Base-by-base conservation (phyloP, 1,139 yeast genomes). In the Starmera stellimalicola region DNA sequence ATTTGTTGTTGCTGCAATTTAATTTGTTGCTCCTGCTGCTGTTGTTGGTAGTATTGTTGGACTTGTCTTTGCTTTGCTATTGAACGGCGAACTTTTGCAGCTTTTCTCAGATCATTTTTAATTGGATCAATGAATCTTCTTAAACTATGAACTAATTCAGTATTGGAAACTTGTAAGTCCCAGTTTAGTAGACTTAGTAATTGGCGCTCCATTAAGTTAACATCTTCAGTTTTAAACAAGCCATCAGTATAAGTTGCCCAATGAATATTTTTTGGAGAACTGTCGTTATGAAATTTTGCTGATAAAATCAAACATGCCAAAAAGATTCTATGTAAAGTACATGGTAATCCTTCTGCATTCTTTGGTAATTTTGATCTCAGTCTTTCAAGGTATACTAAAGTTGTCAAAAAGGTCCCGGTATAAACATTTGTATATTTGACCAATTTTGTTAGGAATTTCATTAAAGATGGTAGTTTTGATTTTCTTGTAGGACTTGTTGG, bases 241-340 rank as follows among this genome's bases (percentile, higher is more conserved):
- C 83, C 85, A 47, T 80, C 87, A 15, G 88, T 77, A 56, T 78
- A 77, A 43, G 67, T 69, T 26, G 84, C 77, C 93, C 93, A 81
- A 56, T 80, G 87, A 44, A 65, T 63, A 57, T 80, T 81, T 50
- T 78, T 74, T 39, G 88, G 87, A 16, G 83, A 74, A 10, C 81
- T 73, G 51, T 81, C 93, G 56, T 80, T 80, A 60, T 77, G 82
- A 56, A 66, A 76, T 55, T 81, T 81, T 31, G 85, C 73, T 16
- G 84, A 71, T 41, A 81, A 65, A 37, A 81, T 78, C 46, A 81
- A 60, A 51, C 87, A 77, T 12, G 85, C 80, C 40, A 81, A 64
- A 45, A 81, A 73, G 39, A 81, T 77, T 50, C 93, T 66, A 55
- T 81, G 91, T 51, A 84, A 68, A 2, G 93, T 80, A 43, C 85